Percentiles rank a stretch among this genome's conserved stretches.
Evolutionary conservation across 768 basidiomycete genomes (phyloP).

Genomic region (Mycena belliarum): DNA sequence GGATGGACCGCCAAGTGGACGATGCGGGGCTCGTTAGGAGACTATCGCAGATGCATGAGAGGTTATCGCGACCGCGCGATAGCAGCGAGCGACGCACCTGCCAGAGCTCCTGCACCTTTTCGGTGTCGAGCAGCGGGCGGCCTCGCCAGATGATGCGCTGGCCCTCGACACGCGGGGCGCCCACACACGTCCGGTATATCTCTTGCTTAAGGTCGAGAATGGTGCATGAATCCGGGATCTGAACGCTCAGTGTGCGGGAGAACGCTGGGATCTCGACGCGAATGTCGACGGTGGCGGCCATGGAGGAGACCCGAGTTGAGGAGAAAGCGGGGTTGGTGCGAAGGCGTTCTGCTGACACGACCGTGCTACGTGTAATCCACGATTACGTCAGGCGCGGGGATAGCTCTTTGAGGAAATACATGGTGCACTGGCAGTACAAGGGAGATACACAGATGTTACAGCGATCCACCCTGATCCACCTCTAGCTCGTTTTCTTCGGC

Average conservation of each 20-base stretch:
- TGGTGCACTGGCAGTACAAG: no score
- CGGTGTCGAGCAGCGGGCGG: constrained; percentile 61
- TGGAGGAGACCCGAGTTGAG: no score
- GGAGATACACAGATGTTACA: no score
- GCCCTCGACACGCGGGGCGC: constrained; percentile 66
- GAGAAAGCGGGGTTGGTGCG: no score
- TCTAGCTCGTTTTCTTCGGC: constrained; percentile 13
- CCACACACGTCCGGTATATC: constrained; percentile 60
- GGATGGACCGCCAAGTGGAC: constrained; percentile 82
- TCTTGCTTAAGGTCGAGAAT: constrained; percentile 68
- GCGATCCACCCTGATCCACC: background rate
- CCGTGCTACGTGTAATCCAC: no score
- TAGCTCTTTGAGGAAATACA: no score
- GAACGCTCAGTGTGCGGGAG: constrained; percentile 63
- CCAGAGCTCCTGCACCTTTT: constrained; percentile 70
- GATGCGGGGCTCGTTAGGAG: constrained; percentile 55
- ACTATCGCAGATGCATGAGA: constrained; percentile 36
- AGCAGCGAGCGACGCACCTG: constrained; percentile 44
- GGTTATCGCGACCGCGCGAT: background rate
- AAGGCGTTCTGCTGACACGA: no score
- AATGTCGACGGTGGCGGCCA: constrained; percentile 43
- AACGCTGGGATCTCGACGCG: constrained; percentile 78
- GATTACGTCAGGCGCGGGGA: no score
- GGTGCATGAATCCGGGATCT: constrained; percentile 47
- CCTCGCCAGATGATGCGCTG: constrained; percentile 80